Base-by-base conservation (phyloP, 2,329 filamentous ascomycete species). In the Neodidymelliopsis sp. region DNA sequence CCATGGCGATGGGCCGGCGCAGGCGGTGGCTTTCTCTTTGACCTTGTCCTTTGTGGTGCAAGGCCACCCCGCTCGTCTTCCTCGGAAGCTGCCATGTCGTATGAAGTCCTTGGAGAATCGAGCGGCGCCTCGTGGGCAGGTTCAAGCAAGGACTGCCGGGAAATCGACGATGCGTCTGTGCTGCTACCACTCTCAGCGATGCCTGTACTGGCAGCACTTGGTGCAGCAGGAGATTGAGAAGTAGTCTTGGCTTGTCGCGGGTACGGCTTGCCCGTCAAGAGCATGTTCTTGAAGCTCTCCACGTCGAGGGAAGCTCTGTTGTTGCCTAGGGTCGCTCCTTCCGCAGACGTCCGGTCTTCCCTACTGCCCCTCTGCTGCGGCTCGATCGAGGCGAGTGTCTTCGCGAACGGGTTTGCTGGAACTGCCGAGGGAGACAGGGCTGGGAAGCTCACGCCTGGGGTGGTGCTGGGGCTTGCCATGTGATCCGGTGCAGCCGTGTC, bases 1-100 rank as follows among this genome's bases (percentile, higher is more conserved):
- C 90, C 90, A 73, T 92, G 89, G 44, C 89, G 84, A 40, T 88
- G 91, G 65, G 82, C 90, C 9, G 89, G 89, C 6, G 69, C 63
- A 16, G 70, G 71, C 1, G 88, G 87, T 4, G 89, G 89, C 11
- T 88, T 87, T 55, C 83, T 84, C 71, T 84, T 85, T 66, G 87
- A 88, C 56, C 79, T 75, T 29, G 75, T 67, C 37, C 40, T 65
- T 37, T 67, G 63, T 8, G 59, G 57, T 20, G 67, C 56, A 18
- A 66, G 47, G 9, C 54, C 56, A 31, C 58, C 52, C 12, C 45
- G 74, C 42, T 81, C 77, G 4, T 79, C 75, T 28, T 77, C 76
- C 29, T 84, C 83, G 2, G 76, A 74, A 9, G 77, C 75, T 2
- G 80, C 79, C 53, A 79, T 77, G 43, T 86, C 84, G 58, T 84